Evolutionary conservation across 2,329 filamentous ascomycete species (phyloP), one percentile per base, ranked within the genome.

Genomic region (Metarhizium sp.): DNA sequence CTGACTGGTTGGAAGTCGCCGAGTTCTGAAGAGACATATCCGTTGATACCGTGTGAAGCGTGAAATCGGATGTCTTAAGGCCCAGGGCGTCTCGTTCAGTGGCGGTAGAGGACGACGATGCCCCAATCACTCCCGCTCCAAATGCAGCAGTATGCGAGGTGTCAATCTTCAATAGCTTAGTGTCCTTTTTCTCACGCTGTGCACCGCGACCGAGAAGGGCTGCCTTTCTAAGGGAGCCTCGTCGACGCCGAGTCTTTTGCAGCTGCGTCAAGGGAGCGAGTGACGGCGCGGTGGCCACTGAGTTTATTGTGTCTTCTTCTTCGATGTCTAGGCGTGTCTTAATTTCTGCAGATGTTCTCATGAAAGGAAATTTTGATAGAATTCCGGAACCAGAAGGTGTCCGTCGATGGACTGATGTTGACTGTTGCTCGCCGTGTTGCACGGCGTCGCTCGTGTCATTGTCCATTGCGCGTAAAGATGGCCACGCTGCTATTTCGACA

Each of bases 161-260:
- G 55, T 78, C 71, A 54, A 78, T 70, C 20, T 68, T 70, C 56
- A 77, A 62, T 18, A 72, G 67, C 54, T 75, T 79, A 55, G 69
- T 71, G 55, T 84, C 83, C 60, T 73, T 79, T 64, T 72, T 78
- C 62, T 82, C 83, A 58, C 80, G 78, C 68, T 81, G 84, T 54
- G 78, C 82, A 58, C 86, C 86, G 59, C 87, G 87, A 16, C 90
- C 89, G 18, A 96, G 77, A 51, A 96, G 76, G 30, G 90, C 91
- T 11, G 89, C 90, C 71, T 96, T 96, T 57, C 92, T 82, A 67
- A 96, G 75, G 11, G 92, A 96, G 4, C 90, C 91, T 67, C 88
- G 88, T 57, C 92, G 82, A 63, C 85, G 85, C 55, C 90, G 80
- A 70, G 62, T 78, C 74, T 70, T 78, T 67, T 69, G 76, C 65